These are phyloP conservation scores for Globisporangium radiosum DNA, from an alignment of 352 stramenopile genomes.

Conservation along the genomic window DNA sequence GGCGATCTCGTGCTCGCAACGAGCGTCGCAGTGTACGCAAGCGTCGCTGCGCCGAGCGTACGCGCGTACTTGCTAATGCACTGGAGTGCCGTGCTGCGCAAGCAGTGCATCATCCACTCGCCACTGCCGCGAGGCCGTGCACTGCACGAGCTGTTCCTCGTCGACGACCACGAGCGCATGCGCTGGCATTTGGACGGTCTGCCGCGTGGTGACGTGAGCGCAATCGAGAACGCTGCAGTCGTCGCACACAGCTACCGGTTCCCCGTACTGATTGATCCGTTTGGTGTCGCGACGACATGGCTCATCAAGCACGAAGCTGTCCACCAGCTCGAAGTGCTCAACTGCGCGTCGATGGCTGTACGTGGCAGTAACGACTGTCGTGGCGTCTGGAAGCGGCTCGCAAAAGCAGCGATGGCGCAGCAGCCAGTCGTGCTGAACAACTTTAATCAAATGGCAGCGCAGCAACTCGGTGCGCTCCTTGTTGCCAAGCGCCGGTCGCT, in stretches of 20 bases:
- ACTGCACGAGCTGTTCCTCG: constrained; percentile 24
- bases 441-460: constrained; percentile 22
- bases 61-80: constrained; percentile 19
- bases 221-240: constrained; percentile 42
- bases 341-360: constrained; percentile 5
- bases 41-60: constrained; percentile 14
- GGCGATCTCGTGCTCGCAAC: constrained; percentile 64
- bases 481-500: constrained; percentile 34
- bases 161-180: constrained; percentile 24
- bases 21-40: constrained; percentile 39
- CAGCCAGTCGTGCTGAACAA: constrained; percentile 33
- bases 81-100: constrained; percentile 31
- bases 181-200: constrained; percentile 45
- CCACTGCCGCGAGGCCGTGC: not conserved
- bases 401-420: constrained; percentile 29
- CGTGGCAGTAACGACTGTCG: constrained; percentile 9
- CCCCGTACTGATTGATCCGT: constrained; percentile 55
- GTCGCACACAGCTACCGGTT: constrained; percentile 30
- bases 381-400: constrained; percentile 38
- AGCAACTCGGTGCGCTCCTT: constrained; percentile 31
- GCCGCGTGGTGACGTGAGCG: constrained; percentile 21
- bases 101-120: constrained; percentile 29
- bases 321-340: constrained; percentile 1
- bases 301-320: constrained; percentile 28
- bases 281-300: constrained; percentile 46